Base-by-base conservation (phyloP, 75 land plant genomes). In the Pinus albicaulis region DNA sequence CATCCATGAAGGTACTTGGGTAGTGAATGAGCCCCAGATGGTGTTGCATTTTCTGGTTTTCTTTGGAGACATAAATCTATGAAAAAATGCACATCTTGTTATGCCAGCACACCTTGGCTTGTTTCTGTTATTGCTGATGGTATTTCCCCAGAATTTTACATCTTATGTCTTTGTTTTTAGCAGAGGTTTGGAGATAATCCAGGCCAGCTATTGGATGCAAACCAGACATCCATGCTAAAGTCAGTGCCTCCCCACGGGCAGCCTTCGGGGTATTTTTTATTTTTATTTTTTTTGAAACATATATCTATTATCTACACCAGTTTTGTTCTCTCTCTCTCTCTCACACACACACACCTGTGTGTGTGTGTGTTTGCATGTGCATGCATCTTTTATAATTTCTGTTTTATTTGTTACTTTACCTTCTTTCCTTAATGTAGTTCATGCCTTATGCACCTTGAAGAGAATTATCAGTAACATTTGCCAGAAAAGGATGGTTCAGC, bases 181-280 rank as follows among this genome's bases (percentile, higher is more conserved):
- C 91, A 91, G 86, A 93, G 92, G 53, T 87, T 85, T 76, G 89
- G 88, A 73, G 94, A 91, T 25, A 85, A 79, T 79, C 63, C 81
- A 57, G 76, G 85, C 19, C 91, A 84, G 78, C 74, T 87, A 19
- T 36, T 86, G 65, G 90, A 89, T 80, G 79, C 89, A 41, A 89
- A 69, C 52, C 90, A 82, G 59, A 53, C 86, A n/a, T 72, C 88
- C 36, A 59, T 84, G 72, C 74, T 93, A 20, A 89, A 88, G 75
- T 79, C 89, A 73, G 78, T 82, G 31, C 57, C 86, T 26, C 23
- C 82, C 55, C 76, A 76, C 72, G 79, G 63, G 28, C 90, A 85
- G 58, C 77, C 76, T 56, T 73, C 88, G 26, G 88, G 88, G 88
- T 83, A 57, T 26, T 15, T 24, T 56, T 25, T 59, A 20, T 31